Evolutionary conservation across 371 early-diverging fungal species (phyloP).

Genomic region (Phascolomyces articulosus): DNA sequence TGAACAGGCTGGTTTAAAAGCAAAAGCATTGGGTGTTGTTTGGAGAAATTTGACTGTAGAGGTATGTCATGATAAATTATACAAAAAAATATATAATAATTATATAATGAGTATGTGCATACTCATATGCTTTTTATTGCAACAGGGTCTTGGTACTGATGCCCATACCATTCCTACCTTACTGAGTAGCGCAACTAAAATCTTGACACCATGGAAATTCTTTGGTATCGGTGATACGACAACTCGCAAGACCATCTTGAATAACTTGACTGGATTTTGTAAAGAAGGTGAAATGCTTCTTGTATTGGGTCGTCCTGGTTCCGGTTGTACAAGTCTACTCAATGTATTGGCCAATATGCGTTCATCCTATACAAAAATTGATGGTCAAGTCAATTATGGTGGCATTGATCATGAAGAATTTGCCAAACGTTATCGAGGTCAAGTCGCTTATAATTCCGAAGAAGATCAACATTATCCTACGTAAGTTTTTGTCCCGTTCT

Average conservation of each 20-base stretch:
- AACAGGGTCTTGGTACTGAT: conserved; percentile 19
- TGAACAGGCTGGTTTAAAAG: no score
- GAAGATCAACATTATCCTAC: conserved; percentile 52
- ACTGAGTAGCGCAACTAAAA: conserved; percentile 1
- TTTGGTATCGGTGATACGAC: conserved; percentile 7
- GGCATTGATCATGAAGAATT: conserved; percentile 38
- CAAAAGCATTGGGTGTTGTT: no score
- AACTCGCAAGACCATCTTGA: conserved; percentile 23
- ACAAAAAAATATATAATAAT: no score
- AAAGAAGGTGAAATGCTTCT: conserved; percentile 56
- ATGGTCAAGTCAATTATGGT: conserved; percentile 38
- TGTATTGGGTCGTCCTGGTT: conserved; percentile 53
- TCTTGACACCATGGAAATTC: conserved; percentile 9
- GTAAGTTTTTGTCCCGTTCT: no score
- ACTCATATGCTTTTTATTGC: no score
- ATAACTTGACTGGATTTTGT: conserved; percentile 39
- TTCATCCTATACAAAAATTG: conserved; percentile 31
- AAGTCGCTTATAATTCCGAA: conserved; percentile 47
- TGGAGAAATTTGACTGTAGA: no score
- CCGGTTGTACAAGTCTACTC: conserved; percentile 52
- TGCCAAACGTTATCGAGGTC: conserved; percentile 35
- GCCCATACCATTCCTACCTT: conserved; percentile 23
- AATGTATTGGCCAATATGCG: conserved; percentile 48
- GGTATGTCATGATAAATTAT: no score
- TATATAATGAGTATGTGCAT: no score